phyloP scores from a whole-genome alignment of 805 yeast genomes.

The Kazachstania psychrophila region DNA sequence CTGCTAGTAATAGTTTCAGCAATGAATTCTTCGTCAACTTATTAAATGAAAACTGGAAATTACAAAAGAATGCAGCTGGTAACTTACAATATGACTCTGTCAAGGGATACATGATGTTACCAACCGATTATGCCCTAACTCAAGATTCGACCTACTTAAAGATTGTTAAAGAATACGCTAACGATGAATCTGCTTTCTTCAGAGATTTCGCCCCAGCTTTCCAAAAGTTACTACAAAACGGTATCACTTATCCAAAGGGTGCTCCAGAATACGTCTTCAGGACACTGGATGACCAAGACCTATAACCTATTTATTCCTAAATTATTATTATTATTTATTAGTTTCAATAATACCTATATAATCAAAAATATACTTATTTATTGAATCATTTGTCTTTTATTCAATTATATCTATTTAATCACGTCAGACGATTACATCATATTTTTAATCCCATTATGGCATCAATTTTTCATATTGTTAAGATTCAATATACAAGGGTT shows the following conservation, averaged over 20 bases:
- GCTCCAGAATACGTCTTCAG: conserved; percentile 40
- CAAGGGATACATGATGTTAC: conserved; percentile 75
- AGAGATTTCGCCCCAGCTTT: conserved; percentile 58
- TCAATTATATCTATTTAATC: no score
- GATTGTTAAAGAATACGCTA: conserved; percentile 61
- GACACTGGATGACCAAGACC: conserved; percentile 62
- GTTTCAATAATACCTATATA: no score
- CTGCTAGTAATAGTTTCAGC: conserved; percentile 61
- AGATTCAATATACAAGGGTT: neutral
- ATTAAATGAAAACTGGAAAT: conserved; percentile 44
- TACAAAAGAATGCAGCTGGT: conserved; percentile 50
- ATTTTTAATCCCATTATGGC: neutral
- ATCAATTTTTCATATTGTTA: neutral
- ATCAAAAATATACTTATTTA: no score
- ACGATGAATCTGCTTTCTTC: conserved; percentile 52
- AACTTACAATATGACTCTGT: conserved; percentile 56
- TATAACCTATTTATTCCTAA: no score
- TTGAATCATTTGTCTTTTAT: no score
- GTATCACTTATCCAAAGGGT: conserved; percentile 52
- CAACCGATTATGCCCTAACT: conserved; percentile 66
- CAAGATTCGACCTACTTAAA: conserved; percentile 48
- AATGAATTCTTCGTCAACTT: conserved; percentile 62
- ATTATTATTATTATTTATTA: no score
- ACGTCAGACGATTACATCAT: neutral
- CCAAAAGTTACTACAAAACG: conserved; percentile 65